Percentiles rank a stretch among this genome's conserved stretches.
Conservation (phyloP, 2,329 filamentous ascomycete genomes). For the Hypocreales sp. region DNA sequence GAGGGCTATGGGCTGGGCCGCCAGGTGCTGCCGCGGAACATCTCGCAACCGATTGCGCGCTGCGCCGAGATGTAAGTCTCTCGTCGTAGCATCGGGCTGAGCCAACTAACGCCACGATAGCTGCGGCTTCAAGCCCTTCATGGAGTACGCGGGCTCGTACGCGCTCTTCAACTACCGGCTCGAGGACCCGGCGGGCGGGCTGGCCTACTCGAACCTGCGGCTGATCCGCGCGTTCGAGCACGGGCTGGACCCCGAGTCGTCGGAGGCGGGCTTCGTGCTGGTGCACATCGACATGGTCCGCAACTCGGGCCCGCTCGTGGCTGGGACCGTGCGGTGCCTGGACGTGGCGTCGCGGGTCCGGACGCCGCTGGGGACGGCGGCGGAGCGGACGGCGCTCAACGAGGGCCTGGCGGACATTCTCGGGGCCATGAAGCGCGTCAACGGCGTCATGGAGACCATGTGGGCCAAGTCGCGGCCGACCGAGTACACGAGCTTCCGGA, state of each 20-base stretch:
- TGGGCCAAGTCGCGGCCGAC: conserved; percentile 76
- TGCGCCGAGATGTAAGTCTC: conserved; percentile 69
- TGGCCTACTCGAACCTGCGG: conserved; percentile 54
- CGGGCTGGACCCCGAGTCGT: conserved; percentile 72
- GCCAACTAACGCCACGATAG: conserved; percentile 10
- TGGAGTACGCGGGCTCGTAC: conserved; percentile 65
- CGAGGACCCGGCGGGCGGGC: conserved; percentile 36
- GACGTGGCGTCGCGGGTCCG: conserved; percentile 26
- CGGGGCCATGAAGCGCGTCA: conserved; percentile 46
- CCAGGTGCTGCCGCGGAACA: conserved; percentile 53
- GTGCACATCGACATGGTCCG: conserved; percentile 94
- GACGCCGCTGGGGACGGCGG: conserved; percentile 7
- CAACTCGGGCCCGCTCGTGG: conserved; percentile 64
- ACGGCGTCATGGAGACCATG: conserved; percentile 76
- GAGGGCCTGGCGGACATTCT: conserved; percentile 47
- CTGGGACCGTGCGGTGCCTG: conserved; percentile 54
- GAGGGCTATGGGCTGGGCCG: conserved; percentile 67
- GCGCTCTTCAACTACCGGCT: conserved; percentile 54
- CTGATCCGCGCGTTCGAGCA: conserved; percentile 85
- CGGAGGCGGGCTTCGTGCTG: conserved; percentile 90
- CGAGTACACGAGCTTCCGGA: conserved; percentile 80
- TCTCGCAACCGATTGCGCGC: conserved; percentile 68
- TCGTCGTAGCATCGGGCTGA: neutral
- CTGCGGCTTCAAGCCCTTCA: conserved; percentile 74
- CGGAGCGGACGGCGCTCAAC: conserved; percentile 44